Evolutionary conservation across 2,329 filamentous ascomycete genomes (phyloP).

Genomic region (Lachnellula arida): DNA sequence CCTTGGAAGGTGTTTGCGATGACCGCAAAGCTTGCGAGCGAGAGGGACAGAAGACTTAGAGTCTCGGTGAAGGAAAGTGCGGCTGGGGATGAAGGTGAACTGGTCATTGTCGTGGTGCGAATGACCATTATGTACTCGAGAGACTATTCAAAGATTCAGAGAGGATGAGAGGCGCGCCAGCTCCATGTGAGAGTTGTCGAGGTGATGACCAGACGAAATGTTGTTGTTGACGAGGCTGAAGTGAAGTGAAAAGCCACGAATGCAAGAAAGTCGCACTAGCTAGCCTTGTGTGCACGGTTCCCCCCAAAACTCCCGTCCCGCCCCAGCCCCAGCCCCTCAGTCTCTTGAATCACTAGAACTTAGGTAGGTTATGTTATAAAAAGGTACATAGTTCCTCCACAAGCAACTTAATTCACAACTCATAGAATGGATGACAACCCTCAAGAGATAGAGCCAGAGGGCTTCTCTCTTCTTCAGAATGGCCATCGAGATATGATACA

Average conservation of each 20-base stretch:
- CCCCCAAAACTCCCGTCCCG: background rate
- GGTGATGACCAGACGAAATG: background rate
- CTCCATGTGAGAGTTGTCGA: conserved; percentile 3
- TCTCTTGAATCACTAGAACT: background rate
- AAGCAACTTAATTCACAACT: background rate
- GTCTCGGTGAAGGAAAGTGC: conserved; percentile 50
- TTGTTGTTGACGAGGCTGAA: conserved; percentile 1
- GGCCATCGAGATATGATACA: conserved; percentile 56
- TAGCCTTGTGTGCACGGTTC: conserved; percentile 4
- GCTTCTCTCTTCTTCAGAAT: conserved; percentile 56
- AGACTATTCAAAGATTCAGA: background rate
- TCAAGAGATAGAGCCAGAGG: conserved; percentile 14
- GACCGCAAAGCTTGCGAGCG: conserved; percentile 65
- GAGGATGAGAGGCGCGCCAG: background rate
- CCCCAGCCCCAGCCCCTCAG: background rate
- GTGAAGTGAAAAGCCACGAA: conserved; percentile 14
- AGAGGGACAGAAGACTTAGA: conserved; percentile 56
- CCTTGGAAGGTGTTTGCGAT: conserved; percentile 76
- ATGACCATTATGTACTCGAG: conserved; percentile 4
- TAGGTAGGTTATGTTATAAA: too few species aligned
- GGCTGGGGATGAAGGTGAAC: conserved; percentile 13
- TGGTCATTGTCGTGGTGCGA: conserved; percentile 6
- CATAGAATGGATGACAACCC: conserved; percentile 14
- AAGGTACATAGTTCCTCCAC: too few species aligned
- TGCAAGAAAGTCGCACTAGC: background rate